These are phyloP conservation scores for Eucalyptus regnans DNA, from an alignment of 345 rosid species.

Conservation along the genomic window DNA sequence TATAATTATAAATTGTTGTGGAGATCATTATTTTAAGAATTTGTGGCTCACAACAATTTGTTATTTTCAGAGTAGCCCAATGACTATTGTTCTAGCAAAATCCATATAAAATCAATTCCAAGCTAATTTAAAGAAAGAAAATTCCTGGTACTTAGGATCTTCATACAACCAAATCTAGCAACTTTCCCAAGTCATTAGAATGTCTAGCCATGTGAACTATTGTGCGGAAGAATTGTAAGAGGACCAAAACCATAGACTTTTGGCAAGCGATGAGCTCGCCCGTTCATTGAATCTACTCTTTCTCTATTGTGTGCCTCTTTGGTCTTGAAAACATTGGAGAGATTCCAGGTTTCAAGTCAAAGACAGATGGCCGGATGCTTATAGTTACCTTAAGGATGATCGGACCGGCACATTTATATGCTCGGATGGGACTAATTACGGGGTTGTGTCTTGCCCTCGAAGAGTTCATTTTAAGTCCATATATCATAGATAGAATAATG, in stretches of 20 bases:
- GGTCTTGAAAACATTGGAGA: no score
- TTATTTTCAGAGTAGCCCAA: rapidly evolving
- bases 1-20: no score
- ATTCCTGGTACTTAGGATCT: not conserved
- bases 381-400: not conserved
- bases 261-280: no score
- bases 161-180: not conserved
- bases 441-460: not conserved
- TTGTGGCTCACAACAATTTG: no score
- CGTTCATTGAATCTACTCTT: no score
- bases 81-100: no score
- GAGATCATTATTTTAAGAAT: no score
- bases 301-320: no score
- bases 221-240: not conserved
- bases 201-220: not conserved
- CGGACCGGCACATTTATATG: not conserved
- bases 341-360: no score
- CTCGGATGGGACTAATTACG: not conserved
- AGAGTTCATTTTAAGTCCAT: not conserved
- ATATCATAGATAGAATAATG: not conserved
- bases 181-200: not conserved
- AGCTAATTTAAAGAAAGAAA: not conserved
- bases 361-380: not conserved
- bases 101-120: not conserved
- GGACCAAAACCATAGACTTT: not conserved